phyloP scores from a whole-genome alignment of 768 basidiomycete species.

The Collybiopsis confluens region DNA sequence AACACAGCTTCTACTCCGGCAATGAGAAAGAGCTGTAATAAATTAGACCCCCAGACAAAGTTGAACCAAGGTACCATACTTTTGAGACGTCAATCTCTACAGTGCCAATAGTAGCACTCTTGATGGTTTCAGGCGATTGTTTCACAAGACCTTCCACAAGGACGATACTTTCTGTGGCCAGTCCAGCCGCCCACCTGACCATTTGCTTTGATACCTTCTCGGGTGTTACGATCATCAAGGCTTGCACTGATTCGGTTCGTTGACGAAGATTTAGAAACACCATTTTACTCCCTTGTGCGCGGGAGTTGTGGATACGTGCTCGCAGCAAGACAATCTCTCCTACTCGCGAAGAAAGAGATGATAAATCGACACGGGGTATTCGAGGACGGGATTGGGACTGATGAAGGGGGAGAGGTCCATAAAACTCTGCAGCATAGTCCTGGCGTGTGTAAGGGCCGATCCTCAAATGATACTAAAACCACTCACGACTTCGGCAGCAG shows the following conservation, averaged over 20 bases:
- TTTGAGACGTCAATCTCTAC: constrained; percentile 83
- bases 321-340: constrained; percentile 80
- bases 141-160: constrained; percentile 82
- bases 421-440: constrained; percentile 78
- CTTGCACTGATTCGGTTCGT: constrained; percentile 82
- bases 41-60: constrained; percentile 4
- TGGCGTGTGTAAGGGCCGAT: constrained; percentile 21
- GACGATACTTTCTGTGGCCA: constrained; percentile 87
- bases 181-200: constrained; percentile 83
- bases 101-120: constrained; percentile 83
- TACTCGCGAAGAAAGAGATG: constrained; percentile 57
- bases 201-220: constrained; percentile 92
- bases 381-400: constrained; percentile 80
- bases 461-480: neutral
- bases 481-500: constrained; percentile 60
- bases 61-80: constrained; percentile 35
- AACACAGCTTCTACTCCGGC: constrained; percentile 75
- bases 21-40: constrained; percentile 68
- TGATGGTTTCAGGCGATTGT: constrained; percentile 79
- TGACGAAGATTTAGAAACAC: constrained; percentile 92
- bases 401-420: constrained; percentile 85
- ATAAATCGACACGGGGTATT: constrained; percentile 59
- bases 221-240: constrained; percentile 65
- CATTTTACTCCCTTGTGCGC: constrained; percentile 94
- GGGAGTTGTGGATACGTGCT: constrained; percentile 86